Base-by-base conservation (phyloP, 768 basidiomycete species). In the Xanthoconium purpureum region DNA sequence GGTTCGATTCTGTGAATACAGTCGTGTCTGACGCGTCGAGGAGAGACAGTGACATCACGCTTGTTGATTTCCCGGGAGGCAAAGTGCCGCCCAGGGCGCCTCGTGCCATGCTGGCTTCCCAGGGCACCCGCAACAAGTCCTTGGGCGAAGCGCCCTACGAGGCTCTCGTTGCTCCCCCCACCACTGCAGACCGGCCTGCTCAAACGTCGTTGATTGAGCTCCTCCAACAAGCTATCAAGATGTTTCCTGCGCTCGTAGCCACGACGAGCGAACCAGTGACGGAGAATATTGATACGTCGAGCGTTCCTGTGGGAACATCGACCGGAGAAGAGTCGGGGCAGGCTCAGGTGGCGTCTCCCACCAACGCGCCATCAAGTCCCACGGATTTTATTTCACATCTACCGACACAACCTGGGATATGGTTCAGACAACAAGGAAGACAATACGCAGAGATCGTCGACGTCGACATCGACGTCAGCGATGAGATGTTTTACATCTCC, bases 21-120 rank as follows among this genome's bases (percentile, higher is more conserved):
- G 50, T 50, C 37, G 43, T 47, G 24, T 58, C 66, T 35, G 65
- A 63, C 5, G 44, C 30, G 32, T 58, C 63, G 50, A 49, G 65
- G 50, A 59, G 45, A 44, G 71, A 72, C 46, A 63, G 66, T 49
- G 71, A 71, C 38, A 50, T 55, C 52, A 65, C 69, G 1, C 49
- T 67, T 37, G 60, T 65, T 47, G 70, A 69, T 47, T 49, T 47
- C 35, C 18, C 55, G 3, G 50, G 45, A 15, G 37, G 38, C 13
- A 56, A 24, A 58, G 58, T 47, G 32, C 57, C 59, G 28, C 66
- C 66, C 15, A 68, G 42, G 33, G 60, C 60, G 40, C 66, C 67
- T 20, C 64, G 61, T 47, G 59, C 59, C n/a, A 60, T 69, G 61
- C 48, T 62, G 32, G 37, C 47, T 45, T 55, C 55, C 36, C 61